Percentiles rank a stretch among this genome's conserved stretches.
Conservation (phyloP, 257 asterid genomes). For the Paraleonurus japonicus region DNA sequence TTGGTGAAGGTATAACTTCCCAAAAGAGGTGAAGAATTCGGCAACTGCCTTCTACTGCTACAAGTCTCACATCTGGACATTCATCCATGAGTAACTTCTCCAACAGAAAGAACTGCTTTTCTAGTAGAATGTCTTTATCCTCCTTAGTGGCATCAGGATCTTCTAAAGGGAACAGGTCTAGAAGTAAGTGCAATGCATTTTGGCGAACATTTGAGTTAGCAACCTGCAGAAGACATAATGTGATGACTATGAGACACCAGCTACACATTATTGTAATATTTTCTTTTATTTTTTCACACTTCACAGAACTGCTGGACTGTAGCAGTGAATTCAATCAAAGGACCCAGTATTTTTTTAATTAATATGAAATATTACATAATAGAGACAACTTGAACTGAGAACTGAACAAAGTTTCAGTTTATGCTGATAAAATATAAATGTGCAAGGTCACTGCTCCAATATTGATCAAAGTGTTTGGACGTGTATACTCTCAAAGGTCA, state of each 20-base stretch:
- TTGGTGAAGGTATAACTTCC: constrained; percentile 90
- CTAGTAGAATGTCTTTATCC: constrained; percentile 66
- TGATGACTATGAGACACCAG: not conserved
- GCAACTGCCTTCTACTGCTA: constrained; percentile 97
- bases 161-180: constrained; percentile 89
- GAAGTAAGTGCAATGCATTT: constrained; percentile 78
- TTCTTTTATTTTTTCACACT: not conserved
- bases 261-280: not conserved
- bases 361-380: not conserved
- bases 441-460: not conserved
- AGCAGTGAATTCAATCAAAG: not conserved
- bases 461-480: constrained; percentile 19
- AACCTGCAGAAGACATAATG: constrained; percentile 49
- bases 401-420: constrained; percentile 2
- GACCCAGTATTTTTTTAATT: not conserved
- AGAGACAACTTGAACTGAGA: not conserved
- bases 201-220: constrained; percentile 96
- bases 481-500: no score
- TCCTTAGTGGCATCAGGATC: constrained; percentile 95
- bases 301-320: not conserved
- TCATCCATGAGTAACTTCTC: constrained; percentile 86
- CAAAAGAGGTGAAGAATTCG: constrained; percentile 82
- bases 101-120: constrained; percentile 80
- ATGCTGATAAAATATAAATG: constrained; percentile 10
- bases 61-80: constrained; percentile 81